phyloP scores from a whole-genome alignment of 2,329 filamentous ascomycete species.

The Pseudopyrenochaeta lycopersici region DNA sequence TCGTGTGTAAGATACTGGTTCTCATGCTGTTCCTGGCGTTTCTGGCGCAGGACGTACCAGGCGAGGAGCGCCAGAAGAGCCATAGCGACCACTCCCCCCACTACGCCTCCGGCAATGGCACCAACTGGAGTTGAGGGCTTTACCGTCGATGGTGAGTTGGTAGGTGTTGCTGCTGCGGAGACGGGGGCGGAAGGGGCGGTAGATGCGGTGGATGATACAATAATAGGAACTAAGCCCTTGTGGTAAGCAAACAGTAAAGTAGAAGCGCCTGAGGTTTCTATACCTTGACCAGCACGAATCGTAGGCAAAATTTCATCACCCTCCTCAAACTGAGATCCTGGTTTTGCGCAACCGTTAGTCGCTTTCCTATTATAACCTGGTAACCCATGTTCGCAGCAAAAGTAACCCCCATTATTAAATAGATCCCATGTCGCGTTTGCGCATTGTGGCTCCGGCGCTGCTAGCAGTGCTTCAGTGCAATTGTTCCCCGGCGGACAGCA shows the following conservation, averaged over 20 bases:
- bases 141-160: not conserved
- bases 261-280: not conserved
- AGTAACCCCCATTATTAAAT: constrained; percentile 17
- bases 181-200: not conserved
- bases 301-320: not conserved
- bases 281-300: not conserved
- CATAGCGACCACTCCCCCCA: constrained; percentile 33
- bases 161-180: not conserved
- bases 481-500: constrained; percentile 10
- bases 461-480: constrained; percentile 1
- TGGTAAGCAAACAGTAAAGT: too few relatives aligned
- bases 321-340: not conserved
- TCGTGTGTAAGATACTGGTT: not conserved
- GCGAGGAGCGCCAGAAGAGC: constrained; percentile 22
- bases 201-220: not conserved
- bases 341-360: constrained; percentile 11
- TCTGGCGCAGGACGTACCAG: constrained; percentile 24
- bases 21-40: constrained; percentile 6
- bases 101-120: constrained; percentile 35
- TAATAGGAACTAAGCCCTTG: too few relatives aligned
- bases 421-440: constrained; percentile 20
- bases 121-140: constrained; percentile 20
- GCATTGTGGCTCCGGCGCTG: not conserved
- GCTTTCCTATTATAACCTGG: constrained; percentile 4
- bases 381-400: constrained; percentile 18